Conservation (phyloP, 2,329 filamentous ascomycete genomes). For the Epichloe gansuensis region DNA sequence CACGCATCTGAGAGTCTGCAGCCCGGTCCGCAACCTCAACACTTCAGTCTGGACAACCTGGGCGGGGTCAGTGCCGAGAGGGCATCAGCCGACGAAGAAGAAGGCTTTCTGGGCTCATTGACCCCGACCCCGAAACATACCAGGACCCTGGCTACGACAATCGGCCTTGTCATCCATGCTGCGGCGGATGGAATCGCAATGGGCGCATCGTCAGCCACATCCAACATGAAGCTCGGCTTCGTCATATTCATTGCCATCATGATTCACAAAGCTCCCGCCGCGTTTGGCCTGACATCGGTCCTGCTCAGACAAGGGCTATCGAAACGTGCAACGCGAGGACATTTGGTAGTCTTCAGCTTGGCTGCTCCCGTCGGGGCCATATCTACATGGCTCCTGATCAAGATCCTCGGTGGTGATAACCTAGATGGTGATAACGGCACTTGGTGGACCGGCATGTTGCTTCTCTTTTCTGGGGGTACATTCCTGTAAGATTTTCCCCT, state of each 20-base stretch:
- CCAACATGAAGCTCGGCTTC: slow-evolving; percentile 64
- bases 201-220: slow-evolving; percentile 70
- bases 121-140: slow-evolving; percentile 44
- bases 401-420: slow-evolving; percentile 52
- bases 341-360: slow-evolving; percentile 81
- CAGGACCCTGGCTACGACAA: slow-evolving; percentile 67
- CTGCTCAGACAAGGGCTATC: slow-evolving; percentile 82
- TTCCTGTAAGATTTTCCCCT: slow-evolving; percentile 57
- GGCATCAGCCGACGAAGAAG: slow-evolving; percentile 39
- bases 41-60: slow-evolving; percentile 80
- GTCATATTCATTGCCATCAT: slow-evolving; percentile 95
- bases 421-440: slow-evolving; percentile 48
- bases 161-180: slow-evolving; percentile 90
- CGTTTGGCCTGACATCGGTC: slow-evolving; percentile 85
- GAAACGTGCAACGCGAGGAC: slow-evolving; percentile 70
- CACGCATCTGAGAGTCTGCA: slow-evolving; percentile 56
- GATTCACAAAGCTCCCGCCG: slow-evolving; percentile 92
- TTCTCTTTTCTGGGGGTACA: slow-evolving; percentile 92
- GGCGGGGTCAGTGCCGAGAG: slow-evolving; percentile 29
- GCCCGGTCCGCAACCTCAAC: slow-evolving; percentile 54
- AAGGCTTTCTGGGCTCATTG: slow-evolving; percentile 46
- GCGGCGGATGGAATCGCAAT: slow-evolving; percentile 92
- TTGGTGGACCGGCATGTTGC: slow-evolving; percentile 84
- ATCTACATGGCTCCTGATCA: slow-evolving; percentile 68
- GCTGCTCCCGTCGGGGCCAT: slow-evolving; percentile 81